Evolutionary conservation across 2,329 filamentous ascomycete genomes (phyloP).

Genomic region (Paradendryphiella salina): DNA sequence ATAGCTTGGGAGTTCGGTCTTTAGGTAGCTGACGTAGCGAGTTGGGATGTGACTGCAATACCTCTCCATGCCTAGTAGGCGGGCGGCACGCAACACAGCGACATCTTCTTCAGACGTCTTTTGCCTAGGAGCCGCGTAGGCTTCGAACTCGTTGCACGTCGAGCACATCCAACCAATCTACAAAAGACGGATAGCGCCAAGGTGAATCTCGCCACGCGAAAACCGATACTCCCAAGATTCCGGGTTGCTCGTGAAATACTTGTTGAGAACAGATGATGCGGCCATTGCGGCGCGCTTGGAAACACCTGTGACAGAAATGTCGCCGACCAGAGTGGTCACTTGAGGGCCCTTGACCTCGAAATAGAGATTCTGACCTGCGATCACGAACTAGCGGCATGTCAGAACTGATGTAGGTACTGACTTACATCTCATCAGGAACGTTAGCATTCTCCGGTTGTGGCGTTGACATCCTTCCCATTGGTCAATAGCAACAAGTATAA

Average conservation of each 20-base stretch:
- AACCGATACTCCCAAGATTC: slow-evolving; percentile 8
- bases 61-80: slow-evolving; percentile 19
- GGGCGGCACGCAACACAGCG: slow-evolving; percentile 13
- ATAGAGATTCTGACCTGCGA: too few relatives aligned
- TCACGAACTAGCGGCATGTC: too few relatives aligned
- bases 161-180: slow-evolving; percentile 13
- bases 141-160: slow-evolving; percentile 13
- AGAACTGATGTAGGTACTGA: too few relatives aligned
- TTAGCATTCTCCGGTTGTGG: background rate
- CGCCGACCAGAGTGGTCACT: slow-evolving; percentile 14
- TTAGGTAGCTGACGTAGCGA: slow-evolving; percentile 12
- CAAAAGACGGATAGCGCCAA: slow-evolving; percentile 9
- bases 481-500: too few relatives aligned
- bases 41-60: slow-evolving; percentile 14
- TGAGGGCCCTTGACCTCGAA: slow-evolving; percentile 12
- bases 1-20: slow-evolving; percentile 16
- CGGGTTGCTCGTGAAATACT: slow-evolving; percentile 13
- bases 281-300: slow-evolving; percentile 23
- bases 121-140: slow-evolving; percentile 2
- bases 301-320: slow-evolving; percentile 1
- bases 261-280: slow-evolving; percentile 12
- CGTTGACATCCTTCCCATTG: background rate
- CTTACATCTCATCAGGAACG: background rate
- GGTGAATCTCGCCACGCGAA: background rate
- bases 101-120: slow-evolving; percentile 12